Percentiles rank a stretch among this genome's conserved stretches.
These are phyloP conservation scores for Tulasnella sp. DNA, from an alignment of 768 basidiomycete species.

Conservation along the genomic window DNA sequence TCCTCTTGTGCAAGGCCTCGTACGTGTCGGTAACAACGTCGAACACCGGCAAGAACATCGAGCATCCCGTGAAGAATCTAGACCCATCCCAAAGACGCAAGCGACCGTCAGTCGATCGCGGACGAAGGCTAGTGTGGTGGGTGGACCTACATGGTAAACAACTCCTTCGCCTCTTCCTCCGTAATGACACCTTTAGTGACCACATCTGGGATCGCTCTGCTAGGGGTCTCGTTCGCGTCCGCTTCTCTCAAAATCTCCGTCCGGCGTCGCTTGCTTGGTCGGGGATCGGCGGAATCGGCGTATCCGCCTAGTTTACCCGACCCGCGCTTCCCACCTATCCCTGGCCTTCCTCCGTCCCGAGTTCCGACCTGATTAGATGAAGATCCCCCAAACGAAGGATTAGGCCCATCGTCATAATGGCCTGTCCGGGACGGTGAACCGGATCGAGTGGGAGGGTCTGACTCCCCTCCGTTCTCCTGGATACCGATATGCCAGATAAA, in stretches of 20 bases:
- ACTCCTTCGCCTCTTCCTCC: constrained; percentile 80
- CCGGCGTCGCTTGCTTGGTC: constrained; percentile 74
- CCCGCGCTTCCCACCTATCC: constrained; percentile 21
- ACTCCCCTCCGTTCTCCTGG: constrained; percentile 67
- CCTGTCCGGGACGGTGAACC: constrained; percentile 33
- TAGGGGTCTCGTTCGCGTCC: constrained; percentile 16
- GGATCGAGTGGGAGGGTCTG: constrained; percentile 31
- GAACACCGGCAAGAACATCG: constrained; percentile 87
- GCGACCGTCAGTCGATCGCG: neutral
- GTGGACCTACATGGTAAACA: constrained; percentile 75
- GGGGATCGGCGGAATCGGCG: constrained; percentile 10
- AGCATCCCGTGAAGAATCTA: constrained; percentile 93
- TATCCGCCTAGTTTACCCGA: constrained; percentile 28
- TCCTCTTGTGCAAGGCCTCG: constrained; percentile 81
- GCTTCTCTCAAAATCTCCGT: constrained; percentile 45
- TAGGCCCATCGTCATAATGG: constrained; percentile 8
- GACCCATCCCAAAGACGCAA: neutral
- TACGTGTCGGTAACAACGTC: constrained; percentile 82
- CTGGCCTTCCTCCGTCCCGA: constrained; percentile 26
- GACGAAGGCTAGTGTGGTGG: neutral
- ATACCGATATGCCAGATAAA: constrained; percentile 32
- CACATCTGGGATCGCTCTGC: constrained; percentile 51
- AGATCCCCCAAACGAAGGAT: neutral
- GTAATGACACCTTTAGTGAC: constrained; percentile 82
- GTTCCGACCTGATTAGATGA: constrained; percentile 12